Evolutionary conservation across 164 flowering plant species (phyloP).

Genomic region (Warburgia ugandensis): DNA sequence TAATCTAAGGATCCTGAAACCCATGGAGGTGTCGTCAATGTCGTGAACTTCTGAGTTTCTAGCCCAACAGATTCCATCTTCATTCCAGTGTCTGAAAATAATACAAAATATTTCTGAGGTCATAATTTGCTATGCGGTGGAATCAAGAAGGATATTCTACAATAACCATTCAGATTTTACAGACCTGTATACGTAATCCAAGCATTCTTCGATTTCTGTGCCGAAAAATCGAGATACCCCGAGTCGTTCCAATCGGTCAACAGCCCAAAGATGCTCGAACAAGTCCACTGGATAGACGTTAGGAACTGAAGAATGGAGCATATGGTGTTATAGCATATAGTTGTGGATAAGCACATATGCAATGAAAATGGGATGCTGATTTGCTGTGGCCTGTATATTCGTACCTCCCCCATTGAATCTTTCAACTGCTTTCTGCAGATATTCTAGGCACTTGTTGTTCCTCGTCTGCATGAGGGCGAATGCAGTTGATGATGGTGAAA

Average conservation of each 20-base stretch:
- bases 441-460: slow-evolving; percentile 53
- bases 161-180: too few relatives aligned
- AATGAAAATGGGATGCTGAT: not conserved
- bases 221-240: slow-evolving; percentile 64
- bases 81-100: slow-evolving; percentile 55
- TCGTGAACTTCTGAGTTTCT: slow-evolving; percentile 60
- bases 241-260: slow-evolving; percentile 71
- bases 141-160: too few relatives aligned
- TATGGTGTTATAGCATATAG: not conserved
- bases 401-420: slow-evolving; percentile 95
- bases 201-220: slow-evolving; percentile 38
- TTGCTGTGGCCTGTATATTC: not conserved
- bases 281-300: slow-evolving; percentile 68
- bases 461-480: slow-evolving; percentile 78
- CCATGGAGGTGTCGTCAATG: slow-evolving; percentile 93
- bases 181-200: slow-evolving; percentile 53
- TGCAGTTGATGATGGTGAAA: slow-evolving; percentile 94
- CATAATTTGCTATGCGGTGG: too few relatives aligned
- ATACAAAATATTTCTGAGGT: not conserved
- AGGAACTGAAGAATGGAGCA: slow-evolving; percentile 49
- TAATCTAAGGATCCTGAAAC: slow-evolving; percentile 65
- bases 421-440: slow-evolving; percentile 43
- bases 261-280: slow-evolving; percentile 62
- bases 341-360: not conserved
- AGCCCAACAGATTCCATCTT: slow-evolving; percentile 84